These are phyloP conservation scores for Candida buenavistaensis DNA, from an alignment of 1,139 yeast genomes.

Conservation along the genomic window DNA sequence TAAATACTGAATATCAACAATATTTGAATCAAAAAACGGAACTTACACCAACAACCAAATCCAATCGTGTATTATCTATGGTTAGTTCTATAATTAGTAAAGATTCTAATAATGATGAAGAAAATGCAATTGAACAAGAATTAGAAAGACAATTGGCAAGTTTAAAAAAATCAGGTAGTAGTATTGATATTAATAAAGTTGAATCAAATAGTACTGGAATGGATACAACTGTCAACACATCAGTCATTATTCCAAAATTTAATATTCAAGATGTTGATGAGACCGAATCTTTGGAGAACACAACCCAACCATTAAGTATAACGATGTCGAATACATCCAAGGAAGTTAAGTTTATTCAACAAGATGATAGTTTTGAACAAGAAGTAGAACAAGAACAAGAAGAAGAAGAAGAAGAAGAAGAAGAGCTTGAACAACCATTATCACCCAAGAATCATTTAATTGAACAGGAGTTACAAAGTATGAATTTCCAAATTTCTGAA, in stretches of 20 bases:
- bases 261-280: conserved; percentile 14
- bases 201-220: neutral
- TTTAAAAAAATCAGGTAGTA: conserved; percentile 32
- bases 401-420: conserved; percentile 1
- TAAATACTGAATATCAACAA: conserved; percentile 28
- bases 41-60: neutral
- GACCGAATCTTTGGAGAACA: conserved; percentile 1
- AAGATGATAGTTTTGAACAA: neutral
- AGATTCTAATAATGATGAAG: conserved; percentile 29
- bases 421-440: conserved; percentile 23
- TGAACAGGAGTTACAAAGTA: conserved; percentile 29
- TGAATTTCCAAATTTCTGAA: conserved; percentile 22
- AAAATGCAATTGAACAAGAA: conserved; percentile 39
- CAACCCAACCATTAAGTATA: conserved; percentile 1
- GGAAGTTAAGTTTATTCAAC: no score
- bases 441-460: conserved; percentile 33
- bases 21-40: conserved; percentile 21
- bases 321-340: neutral
- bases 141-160: conserved; percentile 41
- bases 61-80: conserved; percentile 40
- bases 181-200: conserved; percentile 2
- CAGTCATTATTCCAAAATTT: conserved; percentile 10
- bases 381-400: neutral
- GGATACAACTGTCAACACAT: neutral
- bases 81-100: conserved; percentile 47